Base-by-base conservation (phyloP, 106 monocot genomes). In the Acanthochlamys bracteata region DNA sequence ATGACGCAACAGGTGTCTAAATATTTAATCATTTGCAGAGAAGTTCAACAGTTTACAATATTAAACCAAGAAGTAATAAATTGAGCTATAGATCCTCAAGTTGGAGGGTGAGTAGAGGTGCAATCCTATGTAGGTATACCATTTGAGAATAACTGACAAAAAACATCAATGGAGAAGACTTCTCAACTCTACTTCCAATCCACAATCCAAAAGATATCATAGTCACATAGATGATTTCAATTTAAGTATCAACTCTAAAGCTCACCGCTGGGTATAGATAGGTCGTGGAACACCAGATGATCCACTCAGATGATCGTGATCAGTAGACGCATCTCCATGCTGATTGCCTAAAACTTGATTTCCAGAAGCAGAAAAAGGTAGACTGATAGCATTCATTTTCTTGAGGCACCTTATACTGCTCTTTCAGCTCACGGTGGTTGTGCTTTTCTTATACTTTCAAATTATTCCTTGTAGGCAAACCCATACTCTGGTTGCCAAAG, bases 241-340 rank as follows among this genome's bases (percentile, higher is more conserved):
- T n/a, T n/a, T n/a, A n/a, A n/a, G n/a, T n/a, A 17, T 49, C 17
- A 33, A 1, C 9, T 49, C 2, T 49, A 17, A 10, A 42, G 53
- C 59, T 42, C 62, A 68, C 75, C 63, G 8, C 25, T 24, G 19
- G 54, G 41, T 42, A 54, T 33, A 17, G 4, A 68, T 13, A 22
- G 75, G 56, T 54, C 23, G 25, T 3, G 75, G 57, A 15, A 62
- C 42, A 27, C 12, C 13, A 42, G 26, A 33, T n/a, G 13, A 25
- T 15, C 51, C 17, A 0, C 25, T 24, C 33, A 22, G 41, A 15
- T 63, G 42, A 11, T 71, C 71, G 19, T 42, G 42, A 43, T 63
- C 55, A 25, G 68, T 52, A 47, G 42, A 63, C 25, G 67, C 54
- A 53, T 0, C 13, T 33, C 40, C 54, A 19, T 12, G 9, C 4